Conservation (phyloP, 1,284 basidiomycete species). For the Sphaerobolus stellatus region DNA sequence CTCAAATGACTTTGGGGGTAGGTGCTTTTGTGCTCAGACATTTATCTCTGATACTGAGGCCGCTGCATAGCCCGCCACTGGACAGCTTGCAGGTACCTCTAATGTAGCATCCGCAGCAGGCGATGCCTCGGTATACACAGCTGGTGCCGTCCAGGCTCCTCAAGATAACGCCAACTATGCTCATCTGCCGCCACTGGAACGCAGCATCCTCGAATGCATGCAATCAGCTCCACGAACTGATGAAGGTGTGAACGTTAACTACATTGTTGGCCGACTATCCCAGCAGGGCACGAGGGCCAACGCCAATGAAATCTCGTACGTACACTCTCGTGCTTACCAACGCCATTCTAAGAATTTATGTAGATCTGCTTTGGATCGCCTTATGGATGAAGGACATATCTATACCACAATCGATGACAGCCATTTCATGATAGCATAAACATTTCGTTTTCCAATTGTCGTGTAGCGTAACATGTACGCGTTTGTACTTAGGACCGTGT, state of each 20-base stretch:
- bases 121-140: conserved; percentile 14
- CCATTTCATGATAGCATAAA: conserved; percentile 28
- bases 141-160: conserved; percentile 5
- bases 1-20: conserved; percentile 9
- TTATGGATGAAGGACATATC: conserved; percentile 69
- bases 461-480: background rate
- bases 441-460: background rate
- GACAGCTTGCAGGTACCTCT: conserved; percentile 1
- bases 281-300: conserved; percentile 43
- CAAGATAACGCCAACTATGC: conserved; percentile 39
- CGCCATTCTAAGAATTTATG: background rate
- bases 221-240: conserved; percentile 39
- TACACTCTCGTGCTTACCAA: background rate
- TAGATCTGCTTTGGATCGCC: conserved; percentile 62
- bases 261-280: conserved; percentile 41
- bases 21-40: conserved; percentile 12
- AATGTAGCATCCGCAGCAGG: conserved; percentile 30
- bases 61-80: conserved; percentile 31
- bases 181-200: conserved; percentile 60
- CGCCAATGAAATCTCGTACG: conserved; percentile 46
- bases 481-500: background rate
- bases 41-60: conserved; percentile 16
- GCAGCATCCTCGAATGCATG: conserved; percentile 64
- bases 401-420: conserved; percentile 68
- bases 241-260: conserved; percentile 63